phyloP scores from a whole-genome alignment of 768 basidiomycete genomes.

The Mrakia frigida region DNA sequence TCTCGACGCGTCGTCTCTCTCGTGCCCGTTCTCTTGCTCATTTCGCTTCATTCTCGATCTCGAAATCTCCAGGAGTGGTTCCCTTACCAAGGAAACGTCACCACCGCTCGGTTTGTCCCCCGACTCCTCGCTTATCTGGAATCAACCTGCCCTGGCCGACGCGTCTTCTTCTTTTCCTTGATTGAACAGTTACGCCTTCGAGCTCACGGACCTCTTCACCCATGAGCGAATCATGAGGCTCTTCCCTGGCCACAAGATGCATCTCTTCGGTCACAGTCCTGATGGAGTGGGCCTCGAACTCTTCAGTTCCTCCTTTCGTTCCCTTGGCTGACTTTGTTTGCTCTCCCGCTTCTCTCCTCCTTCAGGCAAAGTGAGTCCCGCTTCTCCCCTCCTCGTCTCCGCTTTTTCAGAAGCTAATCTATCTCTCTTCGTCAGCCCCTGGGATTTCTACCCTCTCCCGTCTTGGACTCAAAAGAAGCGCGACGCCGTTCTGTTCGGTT shows the following conservation, averaged over 20 bases:
- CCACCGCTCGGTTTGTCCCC: slow-evolving; percentile 20
- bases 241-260: slow-evolving; percentile 30
- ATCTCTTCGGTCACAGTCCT: slow-evolving; percentile 31
- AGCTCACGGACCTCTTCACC: slow-evolving; percentile 32
- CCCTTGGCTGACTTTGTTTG: neutral
- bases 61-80: slow-evolving; percentile 18
- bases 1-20: neutral
- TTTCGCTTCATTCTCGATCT: neutral
- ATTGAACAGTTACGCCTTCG: slow-evolving; percentile 27
- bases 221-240: slow-evolving; percentile 25
- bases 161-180: neutral
- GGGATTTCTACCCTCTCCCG: slow-evolving; percentile 32
- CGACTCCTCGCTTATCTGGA: neutral
- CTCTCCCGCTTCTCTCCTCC: too few species aligned
- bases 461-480: slow-evolving; percentile 22
- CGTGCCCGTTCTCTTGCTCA: neutral
- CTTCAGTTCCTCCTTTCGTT: neutral
- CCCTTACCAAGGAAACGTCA: slow-evolving; percentile 30
- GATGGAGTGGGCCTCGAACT: slow-evolving; percentile 4
- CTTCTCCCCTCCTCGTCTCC: neutral
- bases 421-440: neutral
- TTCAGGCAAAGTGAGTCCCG: slow-evolving; percentile 5
- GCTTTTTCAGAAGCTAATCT: neutral
- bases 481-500: slow-evolving; percentile 30
- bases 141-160: neutral